These are phyloP conservation scores for Russula ochroleuca DNA, from an alignment of 768 basidiomycete species.

Conservation along the genomic window DNA sequence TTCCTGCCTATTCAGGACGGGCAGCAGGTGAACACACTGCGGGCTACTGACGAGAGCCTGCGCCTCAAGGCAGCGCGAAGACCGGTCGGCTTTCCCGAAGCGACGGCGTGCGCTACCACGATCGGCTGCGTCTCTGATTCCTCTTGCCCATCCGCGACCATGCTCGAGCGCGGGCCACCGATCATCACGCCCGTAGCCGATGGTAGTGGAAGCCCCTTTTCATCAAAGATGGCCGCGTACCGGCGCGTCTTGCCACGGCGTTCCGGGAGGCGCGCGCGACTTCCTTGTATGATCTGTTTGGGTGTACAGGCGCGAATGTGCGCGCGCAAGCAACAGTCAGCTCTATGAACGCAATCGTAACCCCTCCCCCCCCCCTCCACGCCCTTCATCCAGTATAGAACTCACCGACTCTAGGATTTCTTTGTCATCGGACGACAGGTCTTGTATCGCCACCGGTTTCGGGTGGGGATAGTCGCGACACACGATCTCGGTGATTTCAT, in stretches of 20 bases:
- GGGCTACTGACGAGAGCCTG: constrained; percentile 20
- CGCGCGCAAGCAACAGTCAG: constrained; percentile 2
- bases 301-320: not conserved
- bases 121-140: constrained; percentile 12
- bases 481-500: not conserved
- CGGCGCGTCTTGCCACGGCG: constrained; percentile 26
- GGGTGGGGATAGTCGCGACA: constrained; percentile 17
- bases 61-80: constrained; percentile 19
- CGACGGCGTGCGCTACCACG: constrained; percentile 7
- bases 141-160: constrained; percentile 11
- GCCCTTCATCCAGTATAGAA: not conserved
- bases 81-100: constrained; percentile 12
- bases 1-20: constrained; percentile 7
- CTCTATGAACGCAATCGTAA: not conserved
- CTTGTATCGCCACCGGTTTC: constrained; percentile 14
- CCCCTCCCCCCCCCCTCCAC: too few species aligned
- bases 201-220: constrained; percentile 23
- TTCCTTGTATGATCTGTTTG: constrained; percentile 17
- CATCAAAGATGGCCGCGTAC: constrained; percentile 25
- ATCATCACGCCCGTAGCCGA: constrained; percentile 23
- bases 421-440: constrained; percentile 7
- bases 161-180: constrained; percentile 17
- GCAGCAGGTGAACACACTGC: constrained; percentile 20
- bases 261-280: constrained; percentile 12
- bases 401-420: constrained; percentile 18